phyloP scores from a whole-genome alignment of 306 rosid species.

The Carpinus viminea region DNA sequence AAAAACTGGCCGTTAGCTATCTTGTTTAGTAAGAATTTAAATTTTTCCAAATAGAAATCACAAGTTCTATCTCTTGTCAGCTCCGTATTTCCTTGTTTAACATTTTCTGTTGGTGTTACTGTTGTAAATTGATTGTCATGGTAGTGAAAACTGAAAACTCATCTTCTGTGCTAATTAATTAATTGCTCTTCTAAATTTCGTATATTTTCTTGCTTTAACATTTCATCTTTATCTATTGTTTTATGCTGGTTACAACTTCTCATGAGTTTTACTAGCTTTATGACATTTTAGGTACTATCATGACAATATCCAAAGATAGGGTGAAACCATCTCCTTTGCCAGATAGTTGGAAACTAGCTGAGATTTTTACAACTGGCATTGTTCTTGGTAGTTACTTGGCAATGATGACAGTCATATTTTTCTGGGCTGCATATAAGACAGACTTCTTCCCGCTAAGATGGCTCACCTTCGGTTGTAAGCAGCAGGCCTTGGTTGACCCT shows the following conservation, averaged over 20 bases:
- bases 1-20: background rate
- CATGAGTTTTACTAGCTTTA: conserved; percentile 1
- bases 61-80: background rate
- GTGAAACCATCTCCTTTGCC: conserved; percentile 98
- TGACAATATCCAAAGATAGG: conserved; percentile 96
- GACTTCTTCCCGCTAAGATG: conserved; percentile 86
- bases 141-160: background rate
- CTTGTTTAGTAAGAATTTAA: background rate
- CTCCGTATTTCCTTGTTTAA: background rate
- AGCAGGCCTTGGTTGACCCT: background rate
- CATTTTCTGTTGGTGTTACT: background rate
- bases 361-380: conserved; percentile 91
- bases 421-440: conserved; percentile 95
- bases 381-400: conserved; percentile 96
- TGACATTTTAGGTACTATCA: conserved; percentile 74
- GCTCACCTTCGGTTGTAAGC: conserved; percentile 8
- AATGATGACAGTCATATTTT: conserved; percentile 98
- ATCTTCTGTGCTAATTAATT: background rate
- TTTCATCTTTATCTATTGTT: background rate
- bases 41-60: background rate
- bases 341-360: conserved; percentile 96
- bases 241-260: background rate
- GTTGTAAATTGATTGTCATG: background rate
- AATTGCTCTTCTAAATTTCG: background rate
- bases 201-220: background rate